Evolutionary conservation across 2,329 filamentous ascomycete genomes (phyloP).

Genomic region (Mollisia scopiformis): DNA sequence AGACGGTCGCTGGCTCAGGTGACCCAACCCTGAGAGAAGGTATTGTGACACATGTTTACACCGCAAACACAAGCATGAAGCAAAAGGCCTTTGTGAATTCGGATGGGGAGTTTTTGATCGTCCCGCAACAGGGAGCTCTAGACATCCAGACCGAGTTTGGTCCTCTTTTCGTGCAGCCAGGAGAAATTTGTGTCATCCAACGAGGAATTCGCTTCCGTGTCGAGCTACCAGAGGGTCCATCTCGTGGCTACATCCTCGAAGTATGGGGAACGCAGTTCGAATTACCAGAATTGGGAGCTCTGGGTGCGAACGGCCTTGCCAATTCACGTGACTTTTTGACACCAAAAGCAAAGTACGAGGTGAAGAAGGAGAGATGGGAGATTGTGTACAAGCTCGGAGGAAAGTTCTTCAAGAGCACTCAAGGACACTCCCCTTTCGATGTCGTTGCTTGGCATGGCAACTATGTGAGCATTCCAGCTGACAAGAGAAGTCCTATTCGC

Average conservation of each 20-base stretch:
- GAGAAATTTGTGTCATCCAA: conserved; percentile 67
- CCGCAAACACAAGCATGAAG: conserved; percentile 50
- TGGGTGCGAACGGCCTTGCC: conserved; percentile 67
- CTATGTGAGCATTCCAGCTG: conserved; percentile 19
- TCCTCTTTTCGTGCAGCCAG: conserved; percentile 59
- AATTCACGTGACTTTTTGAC: conserved; percentile 67
- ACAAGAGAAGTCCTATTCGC: conserved; percentile 19
- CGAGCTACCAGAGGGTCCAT: conserved; percentile 58
- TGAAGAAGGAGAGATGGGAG: conserved; percentile 41
- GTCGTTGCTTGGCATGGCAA: conserved; percentile 80
- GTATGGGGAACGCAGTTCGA: conserved; percentile 65
- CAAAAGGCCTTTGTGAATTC: conserved; percentile 53
- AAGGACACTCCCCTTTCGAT: conserved; percentile 74
- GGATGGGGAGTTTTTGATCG: conserved; percentile 69
- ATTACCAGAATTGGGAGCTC: conserved; percentile 65
- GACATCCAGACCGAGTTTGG: conserved; percentile 63
- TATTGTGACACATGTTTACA: conserved; percentile 52
- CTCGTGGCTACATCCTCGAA: conserved; percentile 64
- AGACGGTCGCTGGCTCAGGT: conserved; percentile 52
- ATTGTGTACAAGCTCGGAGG: conserved; percentile 63
- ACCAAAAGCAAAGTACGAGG: conserved; percentile 56
- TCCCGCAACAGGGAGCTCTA: conserved; percentile 59
- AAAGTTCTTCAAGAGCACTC: conserved; percentile 63
- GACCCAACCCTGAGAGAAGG: conserved; percentile 53
- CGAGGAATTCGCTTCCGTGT: conserved; percentile 66